A percentile compares a stretch with the other conserved stretches of the same genome.
These are phyloP conservation scores for Typha latifolia DNA, from an alignment of 176 grass and related monocot species.

Conservation along the genomic window DNA sequence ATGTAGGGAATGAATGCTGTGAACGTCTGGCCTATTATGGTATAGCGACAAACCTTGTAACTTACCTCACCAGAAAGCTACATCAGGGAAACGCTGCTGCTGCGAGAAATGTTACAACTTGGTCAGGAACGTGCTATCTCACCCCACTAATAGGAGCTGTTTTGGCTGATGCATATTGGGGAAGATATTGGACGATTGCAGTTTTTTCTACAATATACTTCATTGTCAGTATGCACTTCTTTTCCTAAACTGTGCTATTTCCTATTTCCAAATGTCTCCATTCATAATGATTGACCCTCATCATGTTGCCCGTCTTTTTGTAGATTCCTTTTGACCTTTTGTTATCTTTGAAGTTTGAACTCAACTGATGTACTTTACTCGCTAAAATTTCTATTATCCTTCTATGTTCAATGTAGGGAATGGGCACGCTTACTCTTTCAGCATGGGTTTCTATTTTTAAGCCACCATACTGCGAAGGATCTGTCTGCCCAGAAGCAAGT, in stretches of 20 bases:
- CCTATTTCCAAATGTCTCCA: neutral
- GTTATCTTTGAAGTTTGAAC: constrained; percentile 11
- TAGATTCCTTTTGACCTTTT: neutral
- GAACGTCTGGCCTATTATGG: constrained; percentile 80
- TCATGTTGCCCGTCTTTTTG: no score
- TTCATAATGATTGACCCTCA: neutral
- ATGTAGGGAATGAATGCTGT: constrained; percentile 76
- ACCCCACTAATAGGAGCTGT: constrained; percentile 75
- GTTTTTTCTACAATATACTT: constrained; percentile 80
- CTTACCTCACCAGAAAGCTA: constrained; percentile 72
- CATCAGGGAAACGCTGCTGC: constrained; percentile 77
- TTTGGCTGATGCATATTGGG: constrained; percentile 88
- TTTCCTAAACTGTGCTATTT: neutral
- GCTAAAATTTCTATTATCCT: constrained; percentile 7
- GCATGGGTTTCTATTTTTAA: constrained; percentile 62
- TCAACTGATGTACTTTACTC: neutral
- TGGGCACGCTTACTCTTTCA: constrained; percentile 62
- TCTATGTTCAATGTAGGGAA: constrained; percentile 46
- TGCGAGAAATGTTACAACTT: constrained; percentile 73
- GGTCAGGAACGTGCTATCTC: constrained; percentile 79
- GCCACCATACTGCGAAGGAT: constrained; percentile 61
- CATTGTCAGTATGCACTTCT: constrained; percentile 38
- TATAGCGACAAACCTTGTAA: constrained; percentile 77
- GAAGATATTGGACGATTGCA: constrained; percentile 79
- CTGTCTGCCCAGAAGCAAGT: constrained; percentile 51